Conservation (phyloP, 108 stramenopile genomes). For the Nitzschia palea region DNA sequence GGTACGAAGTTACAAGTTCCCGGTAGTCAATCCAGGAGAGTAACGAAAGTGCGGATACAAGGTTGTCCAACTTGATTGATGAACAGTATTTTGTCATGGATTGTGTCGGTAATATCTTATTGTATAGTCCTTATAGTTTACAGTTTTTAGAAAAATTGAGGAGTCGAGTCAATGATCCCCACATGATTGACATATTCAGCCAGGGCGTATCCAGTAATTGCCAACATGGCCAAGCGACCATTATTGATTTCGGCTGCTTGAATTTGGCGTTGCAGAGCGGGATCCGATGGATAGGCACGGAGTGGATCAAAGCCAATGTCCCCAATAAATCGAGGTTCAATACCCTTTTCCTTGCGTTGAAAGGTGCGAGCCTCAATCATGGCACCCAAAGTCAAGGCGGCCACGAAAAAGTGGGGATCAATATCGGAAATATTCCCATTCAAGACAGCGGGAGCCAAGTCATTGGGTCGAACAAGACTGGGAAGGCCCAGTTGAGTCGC, state of each 20-base stretch:
- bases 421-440: conserved; percentile 60
- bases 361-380: conserved; percentile 44
- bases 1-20: too few species aligned
- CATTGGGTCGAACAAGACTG: conserved; percentile 1
- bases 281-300: conserved; percentile 57
- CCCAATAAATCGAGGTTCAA: conserved; percentile 46
- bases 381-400: conserved; percentile 26
- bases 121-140: too few species aligned
- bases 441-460: conserved; percentile 49
- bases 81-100: too few species aligned
- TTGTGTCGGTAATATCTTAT: too few species aligned
- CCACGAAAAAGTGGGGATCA: conserved; percentile 51
- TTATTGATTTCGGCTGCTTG: conserved; percentile 58
- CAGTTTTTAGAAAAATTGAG: conserved; percentile 57
- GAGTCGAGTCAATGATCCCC: conserved; percentile 51
- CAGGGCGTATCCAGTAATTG: conserved; percentile 56
- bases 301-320: conserved; percentile 66
- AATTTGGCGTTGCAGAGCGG: conserved; percentile 36
- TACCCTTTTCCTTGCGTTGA: conserved; percentile 27
- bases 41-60: too few species aligned
- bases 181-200: conserved; percentile 42
- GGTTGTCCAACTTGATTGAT: too few species aligned
- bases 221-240: conserved; percentile 75
- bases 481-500: conserved; percentile 30
- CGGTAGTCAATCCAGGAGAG: too few species aligned